Evolutionary conservation across 1,284 basidiomycete genomes (phyloP).

Genomic region (Moniliella sp.): DNA sequence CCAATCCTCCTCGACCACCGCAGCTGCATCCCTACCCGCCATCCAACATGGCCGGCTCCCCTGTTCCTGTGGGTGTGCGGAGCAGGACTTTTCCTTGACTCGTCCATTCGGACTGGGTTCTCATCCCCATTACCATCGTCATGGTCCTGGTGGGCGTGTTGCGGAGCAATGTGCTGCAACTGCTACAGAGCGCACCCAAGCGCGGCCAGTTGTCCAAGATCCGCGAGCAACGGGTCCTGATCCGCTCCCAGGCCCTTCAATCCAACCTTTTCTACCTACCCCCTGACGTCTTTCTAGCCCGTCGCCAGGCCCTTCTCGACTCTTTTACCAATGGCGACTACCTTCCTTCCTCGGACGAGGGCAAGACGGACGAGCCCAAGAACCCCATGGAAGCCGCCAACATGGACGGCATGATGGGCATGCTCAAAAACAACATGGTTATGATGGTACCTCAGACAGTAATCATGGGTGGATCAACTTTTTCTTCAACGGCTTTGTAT

Average conservation of each 20-base stretch:
- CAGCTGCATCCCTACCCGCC: too few species aligned
- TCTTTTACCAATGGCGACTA: conserved; percentile 20
- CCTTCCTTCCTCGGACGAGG: conserved; percentile 8
- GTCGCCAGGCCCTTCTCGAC: conserved; percentile 14
- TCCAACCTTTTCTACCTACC: conserved; percentile 18
- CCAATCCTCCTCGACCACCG: too few species aligned
- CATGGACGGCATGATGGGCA: conserved; percentile 97
- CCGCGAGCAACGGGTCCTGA: conserved; percentile 50
- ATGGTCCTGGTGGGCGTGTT: conserved; percentile 92
- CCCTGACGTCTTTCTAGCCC: conserved; percentile 12
- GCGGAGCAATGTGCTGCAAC: conserved; percentile 69
- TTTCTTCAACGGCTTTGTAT: conserved; percentile 92
- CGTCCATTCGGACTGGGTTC: conserved; percentile 41
- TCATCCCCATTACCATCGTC: conserved; percentile 89
- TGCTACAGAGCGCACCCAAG: conserved; percentile 68
- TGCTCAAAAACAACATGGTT: conserved; percentile 96
- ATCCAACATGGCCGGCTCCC: too few species aligned
- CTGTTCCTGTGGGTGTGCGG: too few species aligned
- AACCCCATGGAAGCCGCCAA: conserved; percentile 60
- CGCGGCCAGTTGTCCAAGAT: conserved; percentile 53
- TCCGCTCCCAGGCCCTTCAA: conserved; percentile 13
- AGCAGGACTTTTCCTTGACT: not conserved
- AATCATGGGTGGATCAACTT: conserved; percentile 99
- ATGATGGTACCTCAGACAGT: conserved; percentile 47
- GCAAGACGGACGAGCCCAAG: conserved; percentile 19